phyloP scores from a whole-genome alignment of 2,329 filamentous ascomycete species.

The Blastomyces emzantsi region DNA sequence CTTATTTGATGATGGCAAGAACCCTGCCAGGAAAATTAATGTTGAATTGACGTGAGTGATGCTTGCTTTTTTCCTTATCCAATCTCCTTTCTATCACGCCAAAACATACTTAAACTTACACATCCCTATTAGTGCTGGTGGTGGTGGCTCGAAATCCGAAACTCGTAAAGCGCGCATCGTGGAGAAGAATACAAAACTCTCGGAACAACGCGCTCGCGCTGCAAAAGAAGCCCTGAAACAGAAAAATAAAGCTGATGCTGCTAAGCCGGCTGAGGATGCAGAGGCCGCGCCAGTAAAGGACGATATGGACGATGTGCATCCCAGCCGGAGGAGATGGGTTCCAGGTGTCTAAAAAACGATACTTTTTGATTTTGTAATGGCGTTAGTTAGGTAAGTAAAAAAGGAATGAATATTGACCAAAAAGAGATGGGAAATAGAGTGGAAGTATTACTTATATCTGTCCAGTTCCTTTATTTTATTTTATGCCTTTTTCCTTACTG shows the following conservation, averaged over 20 bases:
- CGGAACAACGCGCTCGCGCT: conserved; percentile 54
- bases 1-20: conserved; percentile 54
- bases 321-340: conserved; percentile 36
- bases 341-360: conserved; percentile 14
- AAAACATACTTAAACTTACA: conserved; percentile 11
- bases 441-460: neutral
- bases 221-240: conserved; percentile 42
- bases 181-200: conserved; percentile 76
- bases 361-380: neutral
- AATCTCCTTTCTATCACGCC: conserved; percentile 7
- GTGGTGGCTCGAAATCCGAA: conserved; percentile 69
- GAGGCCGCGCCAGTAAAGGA: conserved; percentile 17
- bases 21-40: conserved; percentile 65
- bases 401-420: neutral
- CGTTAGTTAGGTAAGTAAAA: neutral
- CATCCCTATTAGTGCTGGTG: conserved; percentile 53
- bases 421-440: neutral
- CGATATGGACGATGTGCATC: conserved; percentile 34
- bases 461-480: neutral
- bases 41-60: conserved; percentile 72
- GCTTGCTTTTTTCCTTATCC: neutral
- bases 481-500: neutral
- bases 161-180: conserved; percentile 66
- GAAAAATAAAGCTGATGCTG: conserved; percentile 23
- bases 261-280: conserved; percentile 20